phyloP scores from a whole-genome alignment of 345 rosid genomes.

The Iberis pinnata region DNA sequence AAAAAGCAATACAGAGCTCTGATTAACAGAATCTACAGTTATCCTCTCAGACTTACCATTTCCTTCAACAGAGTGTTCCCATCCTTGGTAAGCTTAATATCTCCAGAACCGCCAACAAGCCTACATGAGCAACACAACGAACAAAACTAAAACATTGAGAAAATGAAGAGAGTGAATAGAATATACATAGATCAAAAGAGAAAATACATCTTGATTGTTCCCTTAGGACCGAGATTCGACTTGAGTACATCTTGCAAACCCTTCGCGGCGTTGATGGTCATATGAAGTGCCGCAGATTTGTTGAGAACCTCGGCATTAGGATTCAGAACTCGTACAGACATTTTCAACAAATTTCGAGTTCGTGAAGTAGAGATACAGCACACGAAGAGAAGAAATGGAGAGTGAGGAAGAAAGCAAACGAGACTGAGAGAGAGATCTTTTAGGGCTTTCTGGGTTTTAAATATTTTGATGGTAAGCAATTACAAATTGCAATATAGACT shows the following conservation, averaged over 20 bases:
- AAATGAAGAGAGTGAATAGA: background rate
- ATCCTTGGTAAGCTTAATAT: constrained; percentile 94
- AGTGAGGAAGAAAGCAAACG: background rate
- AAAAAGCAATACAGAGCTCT: constrained; percentile 11
- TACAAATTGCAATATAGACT: too few relatives aligned
- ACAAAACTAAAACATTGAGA: background rate
- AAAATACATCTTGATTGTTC: constrained; percentile 83
- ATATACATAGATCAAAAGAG: constrained; percentile 6
- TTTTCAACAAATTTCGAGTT: constrained; percentile 27
- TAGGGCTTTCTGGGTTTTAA: constrained; percentile 31
- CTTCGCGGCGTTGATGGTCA: constrained; percentile 98
- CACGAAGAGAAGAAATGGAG: background rate
- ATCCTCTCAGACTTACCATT: constrained; percentile 45
- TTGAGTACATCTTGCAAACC: constrained; percentile 97
- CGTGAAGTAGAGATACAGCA: background rate
- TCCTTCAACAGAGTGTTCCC: constrained; percentile 97
- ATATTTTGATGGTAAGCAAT: background rate
- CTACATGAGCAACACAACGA: constrained; percentile 29
- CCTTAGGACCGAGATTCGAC: constrained; percentile 96
- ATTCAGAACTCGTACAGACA: constrained; percentile 87
- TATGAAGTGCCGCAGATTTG: constrained; percentile 98
- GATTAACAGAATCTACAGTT: constrained; percentile 1
- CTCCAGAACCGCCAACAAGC: constrained; percentile 99
- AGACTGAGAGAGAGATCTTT: background rate
- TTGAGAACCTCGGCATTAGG: constrained; percentile 97